phyloP scores from a whole-genome alignment of 306 rosid genomes.

The Cucumis hystrix region DNA sequence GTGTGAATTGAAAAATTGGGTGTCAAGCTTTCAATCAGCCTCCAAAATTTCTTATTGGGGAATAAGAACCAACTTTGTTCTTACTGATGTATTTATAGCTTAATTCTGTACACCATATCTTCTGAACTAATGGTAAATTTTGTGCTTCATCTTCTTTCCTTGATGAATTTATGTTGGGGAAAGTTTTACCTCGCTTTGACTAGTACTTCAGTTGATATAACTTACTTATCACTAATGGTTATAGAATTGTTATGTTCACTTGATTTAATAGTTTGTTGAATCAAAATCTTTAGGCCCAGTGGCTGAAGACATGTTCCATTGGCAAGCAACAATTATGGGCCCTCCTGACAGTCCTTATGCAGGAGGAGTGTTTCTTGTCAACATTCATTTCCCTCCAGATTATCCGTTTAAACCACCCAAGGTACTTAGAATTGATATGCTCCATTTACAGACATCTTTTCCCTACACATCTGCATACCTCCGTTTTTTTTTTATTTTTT shows the following conservation, averaged over 20 bases:
- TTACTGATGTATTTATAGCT: neutral
- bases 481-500: neutral
- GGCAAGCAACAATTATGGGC: conserved; percentile 41
- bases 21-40: neutral
- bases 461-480: neutral
- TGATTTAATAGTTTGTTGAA: neutral
- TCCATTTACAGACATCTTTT: neutral
- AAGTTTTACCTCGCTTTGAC: neutral
- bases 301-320: conserved; percentile 10
- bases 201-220: neutral
- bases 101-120: neutral
- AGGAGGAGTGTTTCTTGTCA: conserved; percentile 52
- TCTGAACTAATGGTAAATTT: neutral
- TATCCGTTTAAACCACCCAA: conserved; percentile 11
- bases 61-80: neutral
- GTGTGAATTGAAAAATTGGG: neutral
- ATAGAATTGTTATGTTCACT: neutral
- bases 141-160: neutral
- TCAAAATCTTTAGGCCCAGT: conserved; percentile 34
- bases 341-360: conserved; percentile 64
- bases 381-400: conserved; percentile 42
- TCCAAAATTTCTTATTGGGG: neutral
- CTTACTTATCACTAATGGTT: neutral
- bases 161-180: neutral
- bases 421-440: neutral